These are phyloP conservation scores for Carallia brachiata DNA, from an alignment of 345 rosid species.

Conservation along the genomic window DNA sequence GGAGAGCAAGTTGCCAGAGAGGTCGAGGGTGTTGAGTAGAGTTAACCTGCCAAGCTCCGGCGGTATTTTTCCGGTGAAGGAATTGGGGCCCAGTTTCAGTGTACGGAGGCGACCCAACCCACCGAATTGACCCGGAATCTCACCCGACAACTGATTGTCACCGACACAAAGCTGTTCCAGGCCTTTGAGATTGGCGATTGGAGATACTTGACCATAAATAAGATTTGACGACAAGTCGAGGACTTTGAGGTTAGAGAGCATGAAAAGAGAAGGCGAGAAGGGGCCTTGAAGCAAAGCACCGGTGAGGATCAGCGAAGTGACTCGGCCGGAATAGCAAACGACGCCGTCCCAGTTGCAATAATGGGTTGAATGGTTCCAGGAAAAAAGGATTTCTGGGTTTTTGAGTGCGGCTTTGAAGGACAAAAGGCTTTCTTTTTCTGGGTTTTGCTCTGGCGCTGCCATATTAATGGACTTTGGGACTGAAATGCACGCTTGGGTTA, in stretches of 20 bases:
- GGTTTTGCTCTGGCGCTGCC: conserved; percentile 15
- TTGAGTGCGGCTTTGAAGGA: conserved; percentile 49
- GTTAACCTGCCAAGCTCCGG: conserved; percentile 46
- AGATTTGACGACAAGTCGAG: conserved; percentile 63
- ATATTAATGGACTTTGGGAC: conserved; percentile 14
- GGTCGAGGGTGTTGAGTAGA: conserved; percentile 55
- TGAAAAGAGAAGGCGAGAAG: conserved; percentile 51
- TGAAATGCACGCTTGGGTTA: conserved; percentile 9
- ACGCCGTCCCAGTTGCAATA: conserved; percentile 82
- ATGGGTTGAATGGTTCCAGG: conserved; percentile 52
- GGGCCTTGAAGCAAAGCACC: conserved; percentile 40
- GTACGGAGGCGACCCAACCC: conserved; percentile 38
- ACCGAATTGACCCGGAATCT: conserved; percentile 38
- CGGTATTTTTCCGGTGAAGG: conserved; percentile 55
- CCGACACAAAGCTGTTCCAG: conserved; percentile 38
- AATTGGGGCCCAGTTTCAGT: conserved; percentile 50
- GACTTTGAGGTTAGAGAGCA: conserved; percentile 40
- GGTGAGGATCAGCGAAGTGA: conserved; percentile 45
- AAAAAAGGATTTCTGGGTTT: conserved; percentile 41
- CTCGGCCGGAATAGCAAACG: conserved; percentile 47
- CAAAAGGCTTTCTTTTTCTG: conserved; percentile 42
- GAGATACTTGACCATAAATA: conserved; percentile 45
- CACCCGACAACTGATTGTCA: conserved; percentile 45
- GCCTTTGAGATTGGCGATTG: conserved; percentile 24
- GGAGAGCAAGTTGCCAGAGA: conserved; percentile 54